Percentiles rank a stretch among this genome's conserved stretches.
phyloP scores from a whole-genome alignment of 164 flowering plant species.

The Santalum album region DNA sequence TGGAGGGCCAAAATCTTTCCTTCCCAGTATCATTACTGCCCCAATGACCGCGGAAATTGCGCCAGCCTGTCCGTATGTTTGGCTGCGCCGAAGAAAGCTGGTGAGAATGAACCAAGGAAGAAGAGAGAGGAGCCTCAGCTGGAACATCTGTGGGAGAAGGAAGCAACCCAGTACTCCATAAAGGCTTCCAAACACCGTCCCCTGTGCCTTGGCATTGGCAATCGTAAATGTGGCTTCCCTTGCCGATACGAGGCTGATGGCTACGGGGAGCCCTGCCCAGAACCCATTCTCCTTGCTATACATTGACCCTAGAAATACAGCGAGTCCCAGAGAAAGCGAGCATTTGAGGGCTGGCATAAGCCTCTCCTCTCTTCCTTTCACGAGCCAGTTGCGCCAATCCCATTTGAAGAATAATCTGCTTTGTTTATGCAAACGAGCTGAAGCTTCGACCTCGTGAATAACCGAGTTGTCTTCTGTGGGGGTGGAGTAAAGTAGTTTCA shows the following conservation, averaged over 20 bases:
- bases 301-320: slow-evolving; percentile 55
- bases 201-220: slow-evolving; percentile 71
- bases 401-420: slow-evolving; percentile 8
- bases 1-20: slow-evolving; percentile 56
- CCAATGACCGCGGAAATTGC: slow-evolving; percentile 68
- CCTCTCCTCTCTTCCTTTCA: slow-evolving; percentile 21
- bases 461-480: background rate
- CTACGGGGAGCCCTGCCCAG: slow-evolving; percentile 80
- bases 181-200: slow-evolving; percentile 72
- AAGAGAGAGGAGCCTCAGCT: slow-evolving; percentile 50
- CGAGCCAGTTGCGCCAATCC: slow-evolving; percentile 5
- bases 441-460: slow-evolving; percentile 6
- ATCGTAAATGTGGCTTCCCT: slow-evolving; percentile 68
- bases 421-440: slow-evolving; percentile 8
- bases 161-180: slow-evolving; percentile 79
- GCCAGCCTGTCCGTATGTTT: slow-evolving; percentile 79
- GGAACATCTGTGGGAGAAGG: slow-evolving; percentile 33
- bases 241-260: slow-evolving; percentile 42
- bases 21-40: slow-evolving; percentile 65
- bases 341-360: slow-evolving; percentile 53
- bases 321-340: slow-evolving; percentile 62
- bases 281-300: slow-evolving; percentile 57
- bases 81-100: slow-evolving; percentile 51
- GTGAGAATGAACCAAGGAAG: slow-evolving; percentile 84
- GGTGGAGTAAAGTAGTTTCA: slow-evolving; percentile 34